Base-by-base conservation (phyloP, 2,329 filamentous ascomycete genomes). In the Calonectria multiphialidica region DNA sequence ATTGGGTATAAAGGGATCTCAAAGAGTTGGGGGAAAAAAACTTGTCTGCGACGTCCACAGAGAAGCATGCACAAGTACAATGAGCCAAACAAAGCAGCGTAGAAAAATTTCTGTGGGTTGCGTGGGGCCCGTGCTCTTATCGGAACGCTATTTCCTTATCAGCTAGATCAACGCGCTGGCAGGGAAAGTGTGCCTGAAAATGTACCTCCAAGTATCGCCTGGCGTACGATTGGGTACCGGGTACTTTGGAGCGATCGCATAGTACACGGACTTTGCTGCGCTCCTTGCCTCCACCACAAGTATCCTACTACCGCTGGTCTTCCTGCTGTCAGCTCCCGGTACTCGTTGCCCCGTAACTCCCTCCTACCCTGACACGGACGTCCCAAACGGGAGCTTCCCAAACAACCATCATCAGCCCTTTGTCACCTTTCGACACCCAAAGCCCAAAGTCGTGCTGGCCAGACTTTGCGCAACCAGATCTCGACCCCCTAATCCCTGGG, bases 71-170 rank as follows among this genome's bases (percentile, higher is more conserved):
- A 50, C 21, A 67, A 66, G 67, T 57, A 57, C 61, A 50, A 30
- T 68, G 71, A 69, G 69, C 53, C 53, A 40, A 37, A 18, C 21
- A 59, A n/a, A 25, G 35, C 37, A 72, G 70, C 68, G 57, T 68
- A 50, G 70, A 77, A 79, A 79, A 79, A 77, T 72, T 77, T 80
- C 73, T 73, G 77, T 80, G 78, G 78, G 59, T 64, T 68, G 33
- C 25, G 75, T 79, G 78, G 78, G 71, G 69, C 71, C 57, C 61
- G 53, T 78, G 63, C 23, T 53, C 70, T 76, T 79, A 74, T 79
- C 75, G 40, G 23, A 9, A 25, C 49, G 37, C 37, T 45, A 53
- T 23, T 35, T 65, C 30, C 66, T 78, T 79, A 79, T 79, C 77
- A 28, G 8, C 0, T 3, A 37, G 61, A 25, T 42, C 66, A 44